Conservation (phyloP, 164 flowering plant genomes). For the Brasenia schreberi region DNA sequence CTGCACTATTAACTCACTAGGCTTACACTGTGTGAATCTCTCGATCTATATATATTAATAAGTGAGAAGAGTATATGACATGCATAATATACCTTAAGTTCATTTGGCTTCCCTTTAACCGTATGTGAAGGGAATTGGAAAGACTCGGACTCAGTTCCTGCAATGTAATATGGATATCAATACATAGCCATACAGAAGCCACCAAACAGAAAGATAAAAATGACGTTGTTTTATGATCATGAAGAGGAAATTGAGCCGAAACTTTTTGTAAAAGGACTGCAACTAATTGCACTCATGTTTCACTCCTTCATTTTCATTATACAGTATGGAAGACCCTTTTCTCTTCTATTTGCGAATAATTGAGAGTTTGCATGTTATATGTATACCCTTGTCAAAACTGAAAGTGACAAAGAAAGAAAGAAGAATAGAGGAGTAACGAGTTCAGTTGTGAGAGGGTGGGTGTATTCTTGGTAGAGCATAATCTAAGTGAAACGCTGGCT, state of each 20-base stretch:
- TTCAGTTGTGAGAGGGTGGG: conserved; percentile 62
- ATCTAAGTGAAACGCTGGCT: conserved; percentile 27
- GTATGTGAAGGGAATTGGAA: not conserved
- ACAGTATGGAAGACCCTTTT: not conserved
- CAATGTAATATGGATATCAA: not conserved
- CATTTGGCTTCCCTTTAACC: not conserved
- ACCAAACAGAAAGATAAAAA: not conserved
- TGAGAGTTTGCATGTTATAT: not conserved
- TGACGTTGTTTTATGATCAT: not conserved
- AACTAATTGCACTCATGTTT: not conserved
- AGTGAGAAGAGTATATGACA: not conserved
- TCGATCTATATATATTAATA: too few species aligned
- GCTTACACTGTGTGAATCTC: too few species aligned
- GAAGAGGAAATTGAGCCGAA: too few species aligned
- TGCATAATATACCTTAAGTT: not conserved
- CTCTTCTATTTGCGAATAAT: not conserved
- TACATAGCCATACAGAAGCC: not conserved
- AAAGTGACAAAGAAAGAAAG: not conserved
- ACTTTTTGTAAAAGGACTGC: not conserved
- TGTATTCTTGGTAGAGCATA: conserved; percentile 54
- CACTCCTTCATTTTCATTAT: not conserved
- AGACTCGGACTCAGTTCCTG: not conserved
- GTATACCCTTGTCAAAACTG: not conserved
- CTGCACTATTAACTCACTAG: too few species aligned
- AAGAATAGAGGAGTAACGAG: not conserved